These are phyloP conservation scores for Lactarius indigo DNA, from an alignment of 768 basidiomycete genomes.

Conservation along the genomic window DNA sequence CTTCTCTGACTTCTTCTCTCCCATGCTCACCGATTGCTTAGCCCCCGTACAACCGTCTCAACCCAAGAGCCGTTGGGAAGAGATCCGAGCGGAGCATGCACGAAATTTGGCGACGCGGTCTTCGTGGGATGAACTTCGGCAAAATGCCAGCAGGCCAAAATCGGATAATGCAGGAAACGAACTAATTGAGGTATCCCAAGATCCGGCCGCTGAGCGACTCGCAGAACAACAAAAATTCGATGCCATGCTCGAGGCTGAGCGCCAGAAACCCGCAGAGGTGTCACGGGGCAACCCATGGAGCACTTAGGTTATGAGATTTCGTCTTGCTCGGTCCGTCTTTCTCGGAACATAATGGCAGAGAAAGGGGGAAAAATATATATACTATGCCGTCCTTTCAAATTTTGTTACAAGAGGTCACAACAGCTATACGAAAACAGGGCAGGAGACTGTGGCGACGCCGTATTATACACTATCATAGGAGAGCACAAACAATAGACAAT, in stretches of 20 bases:
- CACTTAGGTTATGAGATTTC: not conserved
- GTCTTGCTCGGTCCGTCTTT: not conserved
- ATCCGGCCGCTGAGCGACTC: conserved; percentile 35
- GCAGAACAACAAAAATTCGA: conserved; percentile 56
- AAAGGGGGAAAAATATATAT: not conserved
- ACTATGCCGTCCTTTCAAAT: not conserved
- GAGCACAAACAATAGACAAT: not conserved
- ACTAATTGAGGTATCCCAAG: conserved; percentile 35
- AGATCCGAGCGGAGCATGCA: conserved; percentile 56
- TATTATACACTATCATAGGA: conserved; percentile 8
- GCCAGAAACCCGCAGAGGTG: conserved; percentile 34
- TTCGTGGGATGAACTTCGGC: conserved; percentile 66
- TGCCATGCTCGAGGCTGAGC: conserved; percentile 55
- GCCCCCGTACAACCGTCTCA: not conserved
- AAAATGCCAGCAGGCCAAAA: conserved; percentile 31
- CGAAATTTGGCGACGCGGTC: conserved; percentile 41
- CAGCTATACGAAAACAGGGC: conserved; percentile 1
- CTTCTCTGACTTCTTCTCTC: not conserved
- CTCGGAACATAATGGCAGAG: not conserved
- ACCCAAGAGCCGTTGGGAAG: conserved; percentile 54
- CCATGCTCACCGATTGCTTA: not conserved
- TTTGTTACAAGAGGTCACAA: not conserved
- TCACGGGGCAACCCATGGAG: conserved; percentile 9
- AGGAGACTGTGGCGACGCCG: not conserved
- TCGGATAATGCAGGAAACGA: conserved; percentile 33